Base-by-base conservation (phyloP, 2,329 filamentous ascomycete genomes). In the Triangularia setosa region DNA sequence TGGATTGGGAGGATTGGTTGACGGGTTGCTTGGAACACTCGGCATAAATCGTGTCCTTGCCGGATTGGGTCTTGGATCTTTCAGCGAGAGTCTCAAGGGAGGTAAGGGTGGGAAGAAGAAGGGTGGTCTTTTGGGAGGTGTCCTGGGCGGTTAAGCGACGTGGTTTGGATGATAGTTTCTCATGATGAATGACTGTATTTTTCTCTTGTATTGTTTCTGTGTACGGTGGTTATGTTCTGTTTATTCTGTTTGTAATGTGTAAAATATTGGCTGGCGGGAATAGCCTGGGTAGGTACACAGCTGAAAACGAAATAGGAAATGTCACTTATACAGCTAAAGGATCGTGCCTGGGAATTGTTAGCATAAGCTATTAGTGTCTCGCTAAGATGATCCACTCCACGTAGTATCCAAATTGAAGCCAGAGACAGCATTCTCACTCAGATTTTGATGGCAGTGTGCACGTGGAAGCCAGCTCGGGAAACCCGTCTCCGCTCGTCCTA, bases 1-100 rank as follows among this genome's bases (percentile, higher is more conserved):
- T 27, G 93, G 93, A 64, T 85, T 97, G 1, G 93, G 93, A 65
- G 90, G 90, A 16, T 76, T 97, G 0, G 85, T 97, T 70, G 91
- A 94, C 68, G 88, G 89, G 58, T 80, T 96, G 3, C 84, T 97
- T 1, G 90, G 91, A 63, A 89, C 90, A 1, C 78, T 95, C 21
- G 91, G 91, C 14, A 82, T 96, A 65, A 87, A 88, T 76, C 91
- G 90, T 74, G 79, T 95, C 21, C 84, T 96, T 16, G 86, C 87
- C 7, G 84, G 89, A 1, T 83, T 97, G 27, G 93, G 93, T 67
- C 78, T 93, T 0, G 83, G 83, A 3, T 72, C 74, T 1, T 67
- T 83, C 24, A 76, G 80, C 4, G 76, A 75, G 4, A 60, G 66
- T 44, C 78, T 81, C 75, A 79, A 81, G 67, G 75, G 75, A 64